Percentiles rank a stretch among this genome's conserved stretches.
phyloP scores from a whole-genome alignment of 2,329 filamentous ascomycete species.

The Neopestalotiopsis rosae region DNA sequence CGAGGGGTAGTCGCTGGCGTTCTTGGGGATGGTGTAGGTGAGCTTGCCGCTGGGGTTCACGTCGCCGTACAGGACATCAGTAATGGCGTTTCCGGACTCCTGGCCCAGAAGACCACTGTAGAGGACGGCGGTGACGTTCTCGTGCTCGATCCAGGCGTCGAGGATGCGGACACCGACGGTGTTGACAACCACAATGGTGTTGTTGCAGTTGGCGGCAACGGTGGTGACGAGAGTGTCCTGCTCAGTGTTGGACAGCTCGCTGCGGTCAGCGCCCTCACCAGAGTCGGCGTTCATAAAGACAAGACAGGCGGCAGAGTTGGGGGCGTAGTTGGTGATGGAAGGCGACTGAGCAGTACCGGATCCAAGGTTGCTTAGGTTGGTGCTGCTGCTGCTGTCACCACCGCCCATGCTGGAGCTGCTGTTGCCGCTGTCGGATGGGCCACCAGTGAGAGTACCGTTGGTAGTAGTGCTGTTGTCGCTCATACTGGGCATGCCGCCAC shows the following conservation, averaged over 20 bases:
- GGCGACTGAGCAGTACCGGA: constrained; percentile 19
- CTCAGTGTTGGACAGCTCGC: constrained; percentile 24
- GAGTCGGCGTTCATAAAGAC: constrained; percentile 71
- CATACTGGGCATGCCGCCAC: constrained; percentile 25
- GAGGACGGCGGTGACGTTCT: constrained; percentile 66
- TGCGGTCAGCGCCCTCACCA: constrained; percentile 52
- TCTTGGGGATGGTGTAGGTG: constrained; percentile 61
- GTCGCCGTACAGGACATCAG: constrained; percentile 65
- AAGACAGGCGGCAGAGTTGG: constrained; percentile 43
- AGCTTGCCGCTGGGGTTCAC: constrained; percentile 64
- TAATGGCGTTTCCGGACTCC: constrained; percentile 34
- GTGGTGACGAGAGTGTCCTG: constrained; percentile 62
- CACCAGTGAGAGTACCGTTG: not conserved
- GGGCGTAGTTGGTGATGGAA: constrained; percentile 22
- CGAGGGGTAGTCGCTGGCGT: constrained; percentile 55
- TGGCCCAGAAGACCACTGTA: constrained; percentile 66
- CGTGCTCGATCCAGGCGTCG: constrained; percentile 59
- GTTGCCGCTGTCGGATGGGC: not conserved
- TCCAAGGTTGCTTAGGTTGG: constrained; percentile 20
- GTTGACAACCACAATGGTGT: constrained; percentile 72
- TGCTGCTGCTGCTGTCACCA: not conserved
- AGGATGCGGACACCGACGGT: constrained; percentile 67
- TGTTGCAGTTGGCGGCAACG: constrained; percentile 65
- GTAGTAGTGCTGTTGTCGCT: not conserved
- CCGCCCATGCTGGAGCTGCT: not conserved